These are phyloP conservation scores for Rehmannia glutinosa DNA, from an alignment of 257 asterid genomes.

Conservation along the genomic window DNA sequence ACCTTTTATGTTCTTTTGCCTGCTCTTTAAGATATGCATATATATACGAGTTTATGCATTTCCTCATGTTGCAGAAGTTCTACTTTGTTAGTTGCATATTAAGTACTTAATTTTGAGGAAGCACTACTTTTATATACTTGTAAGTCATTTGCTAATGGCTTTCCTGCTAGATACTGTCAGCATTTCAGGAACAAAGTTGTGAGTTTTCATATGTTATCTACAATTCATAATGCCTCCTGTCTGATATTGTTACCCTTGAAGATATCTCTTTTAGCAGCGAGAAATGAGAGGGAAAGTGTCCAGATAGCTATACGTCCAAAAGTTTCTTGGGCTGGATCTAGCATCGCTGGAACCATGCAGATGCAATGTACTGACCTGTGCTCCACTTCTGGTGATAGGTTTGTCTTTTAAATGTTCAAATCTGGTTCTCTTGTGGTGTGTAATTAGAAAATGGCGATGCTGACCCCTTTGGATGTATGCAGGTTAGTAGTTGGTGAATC, in stretches of 20 bases:
- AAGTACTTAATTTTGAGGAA: not conserved
- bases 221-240: conserved; percentile 13
- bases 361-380: conserved; percentile 75
- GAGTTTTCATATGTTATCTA: conserved; percentile 7
- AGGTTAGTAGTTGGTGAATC: conserved; percentile 87
- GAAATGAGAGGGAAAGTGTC: conserved; percentile 96
- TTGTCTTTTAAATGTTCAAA: conserved; percentile 21
- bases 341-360: conserved; percentile 76
- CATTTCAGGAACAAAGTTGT: not conserved
- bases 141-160: not conserved
- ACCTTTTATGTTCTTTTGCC: not conserved
- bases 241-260: conserved; percentile 47
- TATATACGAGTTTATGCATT: not conserved
- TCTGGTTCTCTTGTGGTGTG: conserved; percentile 11
- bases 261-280: conserved; percentile 94
- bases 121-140: not conserved
- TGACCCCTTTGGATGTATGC: conserved; percentile 21
- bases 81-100: not conserved
- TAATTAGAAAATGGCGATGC: conserved; percentile 8
- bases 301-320: conserved; percentile 93
- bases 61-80: not conserved
- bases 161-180: not conserved
- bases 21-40: conserved; percentile 11
- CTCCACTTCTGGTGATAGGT: conserved; percentile 89
- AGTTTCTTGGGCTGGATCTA: conserved; percentile 84